Base-by-base conservation (phyloP, 148 eudicot genomes). In the Euryodendron excelsum region DNA sequence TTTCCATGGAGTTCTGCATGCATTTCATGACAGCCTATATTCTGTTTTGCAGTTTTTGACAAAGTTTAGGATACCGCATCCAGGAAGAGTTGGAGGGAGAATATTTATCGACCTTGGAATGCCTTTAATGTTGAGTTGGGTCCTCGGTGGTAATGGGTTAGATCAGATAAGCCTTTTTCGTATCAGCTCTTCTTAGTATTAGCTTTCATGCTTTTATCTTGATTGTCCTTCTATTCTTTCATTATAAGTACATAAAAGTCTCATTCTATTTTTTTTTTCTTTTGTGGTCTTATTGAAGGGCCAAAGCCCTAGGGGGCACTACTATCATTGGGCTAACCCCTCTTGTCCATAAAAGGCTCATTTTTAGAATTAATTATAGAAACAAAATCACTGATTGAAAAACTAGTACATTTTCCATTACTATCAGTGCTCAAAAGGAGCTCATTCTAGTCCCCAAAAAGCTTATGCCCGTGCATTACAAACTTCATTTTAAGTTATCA, bases 111-210 rank as follows among this genome's bases (percentile, higher is more conserved):
- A 85, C 83, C 83, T 85, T 68, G 94, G 83, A 30, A 96, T 96
- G 99, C 98, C 99, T 61, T 75, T 90, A 15, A 96, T 96, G 99
- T 82, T 96, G 48, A 90, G 92, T 79, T 96, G 99, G 98, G 92
- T 96, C 75, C 90, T 96, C 18, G 95, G 99, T 14, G 99, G 99
- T 73, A 89, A 96, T 84, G 94, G 98, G 98, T 96, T 59, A 68
- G 92, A 21, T 71, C 55, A 37, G 28, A 67, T 6, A 11, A 48
- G 3, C 75, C 56, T 56, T 83, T 53, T 56, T 39, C 62, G 36
- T 30, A 18, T 47, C 69, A 44, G 11, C 28, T 36, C 20, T 59
- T 21, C 25, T 21, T 52, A 53, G 30, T 27, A 44, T 47, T 7
- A 15, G 8, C 59, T 71, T 71, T 68, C 14, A 21, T 36, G 59